phyloP scores from a whole-genome alignment of 1,139 yeast genomes.

The Taiozyma sp. region DNA sequence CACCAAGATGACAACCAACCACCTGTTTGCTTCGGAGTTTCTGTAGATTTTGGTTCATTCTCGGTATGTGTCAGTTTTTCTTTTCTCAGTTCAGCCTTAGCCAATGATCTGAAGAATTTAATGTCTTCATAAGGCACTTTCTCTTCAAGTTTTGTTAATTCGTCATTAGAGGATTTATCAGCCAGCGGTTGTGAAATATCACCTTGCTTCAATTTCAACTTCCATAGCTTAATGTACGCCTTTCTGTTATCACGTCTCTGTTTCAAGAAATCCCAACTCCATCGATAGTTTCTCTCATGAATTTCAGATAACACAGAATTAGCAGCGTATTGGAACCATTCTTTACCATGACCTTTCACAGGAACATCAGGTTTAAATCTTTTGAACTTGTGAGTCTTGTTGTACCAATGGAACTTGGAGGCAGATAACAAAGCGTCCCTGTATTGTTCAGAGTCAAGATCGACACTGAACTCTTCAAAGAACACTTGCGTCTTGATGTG shows the following conservation, averaged over 20 bases:
- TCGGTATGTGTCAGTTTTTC: constrained; percentile 35
- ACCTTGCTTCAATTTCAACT: constrained; percentile 38
- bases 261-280: constrained; percentile 86
- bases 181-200: constrained; percentile 24
- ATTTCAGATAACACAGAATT: constrained; percentile 69
- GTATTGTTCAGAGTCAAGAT: constrained; percentile 81
- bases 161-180: constrained; percentile 30
- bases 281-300: constrained; percentile 69
- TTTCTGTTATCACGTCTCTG: constrained; percentile 68
- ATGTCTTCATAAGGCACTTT: constrained; percentile 71
- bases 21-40: constrained; percentile 18
- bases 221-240: constrained; percentile 67
- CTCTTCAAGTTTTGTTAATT: constrained; percentile 50
- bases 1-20: constrained; percentile 66
- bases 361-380: constrained; percentile 59
- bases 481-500: constrained; percentile 70
- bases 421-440: constrained; percentile 77
- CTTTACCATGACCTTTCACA: constrained; percentile 61
- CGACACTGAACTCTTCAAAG: constrained; percentile 84
- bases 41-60: constrained; percentile 10
- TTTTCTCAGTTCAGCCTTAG: constrained; percentile 59
- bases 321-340: constrained; percentile 83
- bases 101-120: constrained; percentile 76
- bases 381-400: constrained; percentile 70
- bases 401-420: constrained; percentile 74